These are phyloP conservation scores for Mucor lusitanicus DNA, from an alignment of 371 early-diverging fungal genomes.

Conservation along the genomic window DNA sequence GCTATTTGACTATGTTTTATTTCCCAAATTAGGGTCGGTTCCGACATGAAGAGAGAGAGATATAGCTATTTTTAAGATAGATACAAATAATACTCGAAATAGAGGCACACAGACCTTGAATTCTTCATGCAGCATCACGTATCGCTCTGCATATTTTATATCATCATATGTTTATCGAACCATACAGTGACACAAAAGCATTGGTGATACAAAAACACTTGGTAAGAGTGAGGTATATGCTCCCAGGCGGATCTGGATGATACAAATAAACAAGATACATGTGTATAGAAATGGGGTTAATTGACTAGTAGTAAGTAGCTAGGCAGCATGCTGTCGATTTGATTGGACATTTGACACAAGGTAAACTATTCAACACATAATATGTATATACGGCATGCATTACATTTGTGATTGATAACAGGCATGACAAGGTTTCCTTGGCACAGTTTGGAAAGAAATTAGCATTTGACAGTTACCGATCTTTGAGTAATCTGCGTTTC, in stretches of 20 bases:
- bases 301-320: neutral
- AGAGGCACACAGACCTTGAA: conserved; percentile 8
- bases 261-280: neutral
- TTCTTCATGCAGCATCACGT: conserved; percentile 7
- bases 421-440: neutral
- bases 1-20: neutral
- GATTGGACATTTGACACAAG: neutral
- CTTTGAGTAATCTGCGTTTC: neutral
- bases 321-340: neutral
- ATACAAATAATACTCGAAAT: neutral
- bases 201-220: conserved; percentile 1
- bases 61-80: conserved; percentile 6
- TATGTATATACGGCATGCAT: neutral
- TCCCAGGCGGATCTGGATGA: neutral
- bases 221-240: neutral
- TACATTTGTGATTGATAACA: neutral
- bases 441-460: neutral
- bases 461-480: neutral
- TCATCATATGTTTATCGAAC: neutral
- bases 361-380: neutral
- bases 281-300: neutral
- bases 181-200: neutral
- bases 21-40: conserved; percentile 10
- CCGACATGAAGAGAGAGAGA: neutral
- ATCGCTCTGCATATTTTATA: neutral